phyloP scores from a whole-genome alignment of 1,284 basidiomycete genomes.

The Tilletia horrida region DNA sequence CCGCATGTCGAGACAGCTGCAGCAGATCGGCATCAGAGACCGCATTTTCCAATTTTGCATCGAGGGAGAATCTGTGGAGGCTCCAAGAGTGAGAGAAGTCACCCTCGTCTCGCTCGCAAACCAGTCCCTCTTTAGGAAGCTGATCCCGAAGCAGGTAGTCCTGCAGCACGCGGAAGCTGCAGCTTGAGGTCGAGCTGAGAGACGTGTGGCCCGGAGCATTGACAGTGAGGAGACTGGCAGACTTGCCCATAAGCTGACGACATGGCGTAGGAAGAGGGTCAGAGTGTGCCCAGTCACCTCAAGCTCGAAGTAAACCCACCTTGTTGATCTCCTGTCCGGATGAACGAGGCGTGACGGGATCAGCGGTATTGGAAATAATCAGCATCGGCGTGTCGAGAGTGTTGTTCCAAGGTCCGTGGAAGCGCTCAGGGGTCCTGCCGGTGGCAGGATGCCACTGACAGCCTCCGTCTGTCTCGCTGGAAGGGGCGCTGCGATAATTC shows the following conservation, averaged over 20 bases:
- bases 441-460: conserved; percentile 16
- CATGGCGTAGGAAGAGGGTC: neutral
- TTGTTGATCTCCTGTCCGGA: conserved; percentile 25
- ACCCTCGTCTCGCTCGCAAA: conserved; percentile 23
- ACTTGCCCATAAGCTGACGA: conserved; percentile 23
- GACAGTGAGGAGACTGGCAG: conserved; percentile 27
- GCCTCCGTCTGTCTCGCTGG: conserved; percentile 13
- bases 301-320: neutral
- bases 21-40: no score
- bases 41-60: no score
- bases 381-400: conserved; percentile 26
- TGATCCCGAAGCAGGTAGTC: conserved; percentile 25
- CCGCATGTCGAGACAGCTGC: no score
- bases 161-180: conserved; percentile 13
- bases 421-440: conserved; percentile 14
- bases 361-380: conserved; percentile 30
- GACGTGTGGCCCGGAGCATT: conserved; percentile 25
- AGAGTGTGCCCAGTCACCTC: neutral
- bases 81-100: conserved; percentile 16
- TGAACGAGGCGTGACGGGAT: conserved; percentile 29
- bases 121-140: conserved; percentile 19
- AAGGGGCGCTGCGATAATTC: neutral
- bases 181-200: conserved; percentile 21
- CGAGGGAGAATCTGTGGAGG: neutral
- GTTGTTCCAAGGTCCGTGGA: conserved; percentile 25